Evolutionary conservation across 2,329 filamentous ascomycete genomes (phyloP).

Genomic region (Westerdykella ornata): DNA sequence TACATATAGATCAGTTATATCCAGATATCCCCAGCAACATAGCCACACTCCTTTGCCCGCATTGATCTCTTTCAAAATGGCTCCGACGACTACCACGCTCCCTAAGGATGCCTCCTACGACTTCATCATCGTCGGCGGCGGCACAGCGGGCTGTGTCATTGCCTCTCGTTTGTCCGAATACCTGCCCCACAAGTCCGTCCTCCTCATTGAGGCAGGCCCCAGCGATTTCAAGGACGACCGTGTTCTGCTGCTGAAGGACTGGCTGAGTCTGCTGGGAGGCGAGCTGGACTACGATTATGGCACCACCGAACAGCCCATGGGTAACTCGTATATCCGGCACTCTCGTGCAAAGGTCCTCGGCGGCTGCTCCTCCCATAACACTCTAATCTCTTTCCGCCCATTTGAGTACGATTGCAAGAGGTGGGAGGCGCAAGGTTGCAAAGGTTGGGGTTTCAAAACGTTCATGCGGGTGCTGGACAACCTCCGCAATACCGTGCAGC

Average conservation of each 20-base stretch:
- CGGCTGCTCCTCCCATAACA: slow-evolving; percentile 91
- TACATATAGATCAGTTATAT: not conserved
- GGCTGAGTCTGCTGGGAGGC: slow-evolving; percentile 76
- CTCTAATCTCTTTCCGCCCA: slow-evolving; percentile 83
- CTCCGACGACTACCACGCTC: slow-evolving; percentile 59
- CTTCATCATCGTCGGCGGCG: slow-evolving; percentile 79
- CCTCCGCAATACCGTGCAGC: slow-evolving; percentile 83
- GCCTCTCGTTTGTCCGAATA: slow-evolving; percentile 75
- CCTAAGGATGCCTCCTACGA: slow-evolving; percentile 61
- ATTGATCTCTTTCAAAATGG: slow-evolving; percentile 16
- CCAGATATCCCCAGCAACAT: not conserved
- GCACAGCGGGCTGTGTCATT: slow-evolving; percentile 79
- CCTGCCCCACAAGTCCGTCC: slow-evolving; percentile 70
- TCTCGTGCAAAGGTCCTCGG: slow-evolving; percentile 88
- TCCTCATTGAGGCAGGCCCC: slow-evolving; percentile 82
- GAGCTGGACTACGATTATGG: slow-evolving; percentile 86
- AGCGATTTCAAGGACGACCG: slow-evolving; percentile 85
- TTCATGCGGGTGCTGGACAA: slow-evolving; percentile 78
- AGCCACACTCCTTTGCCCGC: not conserved
- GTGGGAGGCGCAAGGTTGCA: slow-evolving; percentile 76
- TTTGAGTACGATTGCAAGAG: slow-evolving; percentile 82
- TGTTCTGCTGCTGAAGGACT: slow-evolving; percentile 79
- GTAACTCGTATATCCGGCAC: slow-evolving; percentile 87
- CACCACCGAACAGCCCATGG: slow-evolving; percentile 82
- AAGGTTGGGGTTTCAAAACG: slow-evolving; percentile 79